Percentiles rank a stretch among this genome's conserved stretches.
These are phyloP conservation scores for Dictyostelium citrinum DNA, from an alignment of 78 protist species.

Conservation along the genomic window DNA sequence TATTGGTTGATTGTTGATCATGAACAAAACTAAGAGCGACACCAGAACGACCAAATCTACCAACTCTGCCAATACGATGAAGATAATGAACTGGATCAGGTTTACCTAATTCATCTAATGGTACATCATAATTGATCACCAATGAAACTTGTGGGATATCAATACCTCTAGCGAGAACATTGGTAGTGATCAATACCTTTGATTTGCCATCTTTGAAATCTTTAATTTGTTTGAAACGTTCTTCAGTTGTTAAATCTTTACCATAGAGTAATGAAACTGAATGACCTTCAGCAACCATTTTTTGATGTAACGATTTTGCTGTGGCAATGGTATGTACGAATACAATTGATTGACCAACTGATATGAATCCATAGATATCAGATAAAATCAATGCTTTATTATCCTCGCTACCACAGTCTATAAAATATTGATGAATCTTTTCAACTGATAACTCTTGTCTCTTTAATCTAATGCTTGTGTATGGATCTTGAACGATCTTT, in stretches of 20 bases:
- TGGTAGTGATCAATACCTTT: slow-evolving; percentile 87
- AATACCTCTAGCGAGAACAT: slow-evolving; percentile 93
- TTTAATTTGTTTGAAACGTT: slow-evolving; percentile 42
- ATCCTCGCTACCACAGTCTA: slow-evolving; percentile 61
- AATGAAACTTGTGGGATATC: slow-evolving; percentile 86
- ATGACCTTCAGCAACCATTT: slow-evolving; percentile 68
- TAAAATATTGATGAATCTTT: slow-evolving; percentile 89
- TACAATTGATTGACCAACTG: slow-evolving; percentile 90
- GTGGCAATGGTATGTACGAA: slow-evolving; percentile 68
- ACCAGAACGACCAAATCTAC: slow-evolving; percentile 80
- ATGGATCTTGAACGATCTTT: slow-evolving; percentile 80
- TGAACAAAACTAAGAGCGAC: slow-evolving; percentile 40
- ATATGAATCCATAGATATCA: slow-evolving; percentile 86
- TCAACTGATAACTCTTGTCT: slow-evolving; percentile 85
- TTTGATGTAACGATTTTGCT: neutral
- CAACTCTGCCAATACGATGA: slow-evolving; percentile 91
- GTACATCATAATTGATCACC: slow-evolving; percentile 82
- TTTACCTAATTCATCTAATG: slow-evolving; percentile 14
- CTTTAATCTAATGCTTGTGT: slow-evolving; percentile 69
- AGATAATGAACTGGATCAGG: slow-evolving; percentile 74
- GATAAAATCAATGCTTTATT: slow-evolving; percentile 77
- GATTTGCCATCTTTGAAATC: slow-evolving; percentile 57
- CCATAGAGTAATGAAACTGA: slow-evolving; percentile 56
- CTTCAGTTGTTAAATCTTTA: slow-evolving; percentile 5
- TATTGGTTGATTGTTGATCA: neutral